Conservation (phyloP, 306 rosid species). For the Sicyos edulis region DNA sequence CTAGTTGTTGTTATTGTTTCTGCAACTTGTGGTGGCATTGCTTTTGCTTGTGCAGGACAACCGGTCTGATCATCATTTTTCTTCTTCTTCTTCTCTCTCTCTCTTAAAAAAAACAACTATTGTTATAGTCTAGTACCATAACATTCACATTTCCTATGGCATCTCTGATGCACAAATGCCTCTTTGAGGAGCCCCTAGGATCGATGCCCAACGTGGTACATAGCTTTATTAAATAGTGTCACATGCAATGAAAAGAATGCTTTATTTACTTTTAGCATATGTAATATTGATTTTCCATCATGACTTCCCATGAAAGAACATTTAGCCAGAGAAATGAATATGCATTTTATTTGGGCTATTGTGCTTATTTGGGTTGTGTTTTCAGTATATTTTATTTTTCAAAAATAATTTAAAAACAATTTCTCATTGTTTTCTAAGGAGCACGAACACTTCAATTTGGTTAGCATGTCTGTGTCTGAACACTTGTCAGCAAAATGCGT, state of each 20-base stretch:
- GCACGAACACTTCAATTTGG: too few species aligned
- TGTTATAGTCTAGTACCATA: background rate
- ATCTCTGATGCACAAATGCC: background rate
- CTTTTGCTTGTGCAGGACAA: constrained; percentile 97
- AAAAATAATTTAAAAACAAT: too few species aligned
- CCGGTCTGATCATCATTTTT: constrained; percentile 57
- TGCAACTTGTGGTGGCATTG: constrained; percentile 97
- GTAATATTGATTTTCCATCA: constrained; percentile 3
- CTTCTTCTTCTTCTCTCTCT: constrained; percentile 3
- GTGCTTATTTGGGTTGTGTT: background rate
- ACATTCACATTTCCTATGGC: background rate
- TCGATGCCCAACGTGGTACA: background rate
- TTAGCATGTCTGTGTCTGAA: too few species aligned
- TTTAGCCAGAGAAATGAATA: background rate
- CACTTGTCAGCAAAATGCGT: too few species aligned
- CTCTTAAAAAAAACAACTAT: background rate
- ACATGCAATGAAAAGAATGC: background rate
- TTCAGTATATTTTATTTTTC: background rate
- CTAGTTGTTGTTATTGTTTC: constrained; percentile 93
- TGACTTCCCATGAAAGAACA: background rate
- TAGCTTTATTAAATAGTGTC: background rate
- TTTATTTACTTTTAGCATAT: background rate
- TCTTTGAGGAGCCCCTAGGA: constrained; percentile 14
- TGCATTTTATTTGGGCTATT: background rate
- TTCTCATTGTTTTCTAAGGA: constrained; percentile 1